Conservation (phyloP, 1,284 basidiomycete species). For the Irpex lacteus region DNA sequence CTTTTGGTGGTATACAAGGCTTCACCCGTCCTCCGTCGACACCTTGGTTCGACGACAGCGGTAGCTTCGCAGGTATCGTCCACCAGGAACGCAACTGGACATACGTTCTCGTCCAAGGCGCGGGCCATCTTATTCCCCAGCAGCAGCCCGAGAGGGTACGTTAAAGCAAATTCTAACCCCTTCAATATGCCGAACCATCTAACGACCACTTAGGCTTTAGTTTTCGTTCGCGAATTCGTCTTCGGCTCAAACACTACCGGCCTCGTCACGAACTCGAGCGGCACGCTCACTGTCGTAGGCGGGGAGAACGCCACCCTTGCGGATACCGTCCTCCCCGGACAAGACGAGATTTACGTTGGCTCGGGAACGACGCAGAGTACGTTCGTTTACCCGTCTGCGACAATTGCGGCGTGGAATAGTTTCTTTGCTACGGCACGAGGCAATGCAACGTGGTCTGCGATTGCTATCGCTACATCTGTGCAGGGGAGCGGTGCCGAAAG, state of each 20-base stretch:
- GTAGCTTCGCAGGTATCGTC: constrained; percentile 27
- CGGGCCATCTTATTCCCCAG: constrained; percentile 57
- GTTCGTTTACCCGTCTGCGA: constrained; percentile 30
- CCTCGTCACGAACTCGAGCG: constrained; percentile 17
- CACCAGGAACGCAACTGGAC: constrained; percentile 31
- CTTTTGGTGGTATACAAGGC: constrained; percentile 61
- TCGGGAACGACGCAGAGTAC: constrained; percentile 22
- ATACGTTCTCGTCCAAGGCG: constrained; percentile 32
- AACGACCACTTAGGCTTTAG: constrained; percentile 15
- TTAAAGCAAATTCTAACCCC: neutral
- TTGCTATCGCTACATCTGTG: neutral
- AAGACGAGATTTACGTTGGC: constrained; percentile 21
- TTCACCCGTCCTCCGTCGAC: constrained; percentile 63
- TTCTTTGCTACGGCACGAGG: constrained; percentile 26
- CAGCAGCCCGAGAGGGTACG: constrained; percentile 51
- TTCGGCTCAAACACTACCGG: constrained; percentile 27
- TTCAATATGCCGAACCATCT: neutral
- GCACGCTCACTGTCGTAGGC: constrained; percentile 10
- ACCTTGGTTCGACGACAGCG: constrained; percentile 37
- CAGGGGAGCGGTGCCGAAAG: neutral
- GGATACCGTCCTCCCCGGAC: constrained; percentile 11
- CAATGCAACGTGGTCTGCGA: neutral
- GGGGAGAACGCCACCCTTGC: constrained; percentile 18
- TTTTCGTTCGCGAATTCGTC: constrained; percentile 29
- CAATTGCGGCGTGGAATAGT: constrained; percentile 53